Conservation (phyloP, 176 grass and related monocot genomes). For the Oryza meridionalis region DNA sequence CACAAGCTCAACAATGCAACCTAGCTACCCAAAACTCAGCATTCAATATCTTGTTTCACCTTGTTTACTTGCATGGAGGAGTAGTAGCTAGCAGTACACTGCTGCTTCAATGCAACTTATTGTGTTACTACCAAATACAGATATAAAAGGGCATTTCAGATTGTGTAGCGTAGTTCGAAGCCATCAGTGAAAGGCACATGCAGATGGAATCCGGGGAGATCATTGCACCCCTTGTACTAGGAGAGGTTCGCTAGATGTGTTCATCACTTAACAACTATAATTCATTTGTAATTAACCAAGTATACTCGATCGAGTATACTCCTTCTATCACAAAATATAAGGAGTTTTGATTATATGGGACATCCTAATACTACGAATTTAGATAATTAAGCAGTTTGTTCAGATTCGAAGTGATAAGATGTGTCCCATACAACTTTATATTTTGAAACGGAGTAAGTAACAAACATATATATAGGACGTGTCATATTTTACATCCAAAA, state of each 20-base stretch:
- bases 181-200: neutral
- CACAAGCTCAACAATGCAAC: slow-evolving; percentile 7
- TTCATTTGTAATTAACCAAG: too few species aligned
- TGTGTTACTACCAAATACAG: neutral
- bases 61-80: neutral
- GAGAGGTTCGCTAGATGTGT: neutral
- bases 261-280: neutral
- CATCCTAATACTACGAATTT: too few species aligned
- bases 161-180: neutral
- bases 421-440: too few species aligned
- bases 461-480: too few species aligned
- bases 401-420: too few species aligned
- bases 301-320: too few species aligned
- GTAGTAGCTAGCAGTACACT: neutral
- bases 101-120: neutral
- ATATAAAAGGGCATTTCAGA: neutral
- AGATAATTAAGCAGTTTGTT: too few species aligned
- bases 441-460: too few species aligned
- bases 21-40: slow-evolving; percentile 12
- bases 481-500: too few species aligned
- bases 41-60: neutral
- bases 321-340: too few species aligned
- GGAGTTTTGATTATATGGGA: too few species aligned
- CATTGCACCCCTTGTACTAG: neutral
- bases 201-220: neutral